A percentile compares a stretch with the other conserved stretches of the same genome.
These are phyloP conservation scores for Euphorbia pulcherrima DNA, from an alignment of 345 rosid species.

Conservation along the genomic window DNA sequence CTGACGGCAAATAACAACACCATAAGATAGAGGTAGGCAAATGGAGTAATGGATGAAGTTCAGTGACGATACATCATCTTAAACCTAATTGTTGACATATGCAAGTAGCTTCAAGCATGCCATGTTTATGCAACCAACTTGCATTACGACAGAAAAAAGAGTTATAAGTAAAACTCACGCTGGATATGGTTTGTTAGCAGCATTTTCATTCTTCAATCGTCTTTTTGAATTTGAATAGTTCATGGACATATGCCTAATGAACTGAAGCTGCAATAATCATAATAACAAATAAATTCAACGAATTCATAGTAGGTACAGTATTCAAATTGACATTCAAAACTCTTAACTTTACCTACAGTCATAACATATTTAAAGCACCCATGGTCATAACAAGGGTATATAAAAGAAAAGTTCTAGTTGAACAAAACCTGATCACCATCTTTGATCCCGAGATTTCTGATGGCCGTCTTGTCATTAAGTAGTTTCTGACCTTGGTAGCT, in stretches of 20 bases:
- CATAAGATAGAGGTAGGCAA: too few relatives aligned
- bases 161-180: neutral
- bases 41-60: too few relatives aligned
- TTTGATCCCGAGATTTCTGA: conserved; percentile 13
- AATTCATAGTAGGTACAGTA: neutral
- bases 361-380: neutral
- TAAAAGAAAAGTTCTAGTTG: neutral
- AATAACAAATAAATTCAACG: neutral
- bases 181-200: conserved; percentile 3
- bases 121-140: neutral
- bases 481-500: conserved; percentile 19
- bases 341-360: neutral
- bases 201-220: neutral
- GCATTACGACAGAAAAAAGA: neutral
- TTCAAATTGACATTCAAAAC: neutral
- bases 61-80: too few relatives aligned
- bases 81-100: too few relatives aligned
- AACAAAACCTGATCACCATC: conserved; percentile 19
- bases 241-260: conserved; percentile 15
- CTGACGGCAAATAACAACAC: too few relatives aligned
- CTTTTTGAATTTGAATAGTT: conserved; percentile 11
- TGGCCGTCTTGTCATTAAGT: conserved; percentile 15
- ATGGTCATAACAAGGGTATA: too few relatives aligned
- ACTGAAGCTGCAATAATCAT: conserved; percentile 16
- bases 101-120: neutral